A percentile compares a stretch with the other conserved stretches of the same genome.
Conservation (phyloP, 345 rosid genomes). For the Brassica incana region DNA sequence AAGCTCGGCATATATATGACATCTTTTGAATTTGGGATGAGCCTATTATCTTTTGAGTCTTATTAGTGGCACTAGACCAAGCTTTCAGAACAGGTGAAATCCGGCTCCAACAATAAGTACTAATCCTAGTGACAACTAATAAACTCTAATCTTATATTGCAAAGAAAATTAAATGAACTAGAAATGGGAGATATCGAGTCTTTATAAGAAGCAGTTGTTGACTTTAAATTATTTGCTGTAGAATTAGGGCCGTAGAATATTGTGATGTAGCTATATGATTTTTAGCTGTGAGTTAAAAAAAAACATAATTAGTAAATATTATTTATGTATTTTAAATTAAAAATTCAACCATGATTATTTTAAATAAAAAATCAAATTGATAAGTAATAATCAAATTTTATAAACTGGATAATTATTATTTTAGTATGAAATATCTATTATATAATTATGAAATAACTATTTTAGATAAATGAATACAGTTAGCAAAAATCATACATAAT, state of each 20-base stretch:
- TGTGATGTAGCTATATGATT: neutral
- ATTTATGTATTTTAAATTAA: neutral
- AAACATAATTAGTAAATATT: neutral
- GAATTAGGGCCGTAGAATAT: neutral
- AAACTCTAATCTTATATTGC: neutral
- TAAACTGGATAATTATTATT: neutral
- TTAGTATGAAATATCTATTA: neutral
- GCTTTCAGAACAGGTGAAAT: too few relatives aligned
- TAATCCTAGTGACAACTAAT: neutral
- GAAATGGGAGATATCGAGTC: too few relatives aligned
- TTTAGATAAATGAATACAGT: neutral
- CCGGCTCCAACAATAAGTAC: neutral
- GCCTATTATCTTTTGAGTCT: too few relatives aligned
- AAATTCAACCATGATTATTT: neutral
- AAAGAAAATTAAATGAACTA: too few relatives aligned
- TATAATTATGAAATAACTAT: neutral
- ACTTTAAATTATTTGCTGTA: neutral
- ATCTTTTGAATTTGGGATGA: too few relatives aligned
- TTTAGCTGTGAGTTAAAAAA: neutral
- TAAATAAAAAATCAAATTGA: neutral
- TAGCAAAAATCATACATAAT: neutral
- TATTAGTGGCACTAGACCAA: too few relatives aligned
- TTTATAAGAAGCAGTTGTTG: neutral
- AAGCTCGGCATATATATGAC: too few relatives aligned
- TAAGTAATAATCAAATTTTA: neutral